Base-by-base conservation (phyloP, 108 stramenopile species). In the Mediolabrus comicus region DNA sequence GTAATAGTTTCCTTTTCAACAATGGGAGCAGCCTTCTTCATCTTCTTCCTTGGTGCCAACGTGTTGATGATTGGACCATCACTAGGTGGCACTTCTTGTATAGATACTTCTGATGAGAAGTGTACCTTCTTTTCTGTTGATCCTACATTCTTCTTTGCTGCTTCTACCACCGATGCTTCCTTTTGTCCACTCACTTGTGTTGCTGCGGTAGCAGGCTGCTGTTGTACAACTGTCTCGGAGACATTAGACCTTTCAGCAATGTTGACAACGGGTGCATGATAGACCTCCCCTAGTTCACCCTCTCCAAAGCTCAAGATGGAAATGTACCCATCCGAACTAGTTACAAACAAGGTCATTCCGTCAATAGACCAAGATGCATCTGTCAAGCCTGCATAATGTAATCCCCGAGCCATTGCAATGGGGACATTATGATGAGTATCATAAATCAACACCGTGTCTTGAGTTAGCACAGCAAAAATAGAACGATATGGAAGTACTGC, bases 371-470 rank as follows among this genome's bases (percentile, higher is more conserved):
- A 96, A 54, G 80, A 68, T 22, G 83, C 88, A 82, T 94, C 92
- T 34, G 91, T 92, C 59, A 96, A 79, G 6, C 86, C 82, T 10
- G 95, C 83, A 80, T 96, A 94, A 70, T 96, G 95, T 36, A 94
- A 72, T n/a, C 90, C 90, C 32, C 72, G 57, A 14, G 81, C 82
- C 24, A 89, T 57, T 27, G 87, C 67, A 16, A 95, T 82, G 17
- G 95, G 95, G 11, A 63, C 55, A 32, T 75, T 34, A 70, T 92
- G 88, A 51, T 82, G 60, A 1, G 95, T 95, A 62, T 95, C 95
- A 58, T 95, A 95, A 51, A 95, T 77, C 28, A 92, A 53, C 24
- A 95, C 82, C 4, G 77, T 77, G 66, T 93, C 87, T 62, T 79
- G 61, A 11, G 95, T 95, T 22, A 95, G 70, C 28, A 95, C 90